These are phyloP conservation scores for Linum usitatissimum DNA, from an alignment of 345 rosid species.

Conservation along the genomic window DNA sequence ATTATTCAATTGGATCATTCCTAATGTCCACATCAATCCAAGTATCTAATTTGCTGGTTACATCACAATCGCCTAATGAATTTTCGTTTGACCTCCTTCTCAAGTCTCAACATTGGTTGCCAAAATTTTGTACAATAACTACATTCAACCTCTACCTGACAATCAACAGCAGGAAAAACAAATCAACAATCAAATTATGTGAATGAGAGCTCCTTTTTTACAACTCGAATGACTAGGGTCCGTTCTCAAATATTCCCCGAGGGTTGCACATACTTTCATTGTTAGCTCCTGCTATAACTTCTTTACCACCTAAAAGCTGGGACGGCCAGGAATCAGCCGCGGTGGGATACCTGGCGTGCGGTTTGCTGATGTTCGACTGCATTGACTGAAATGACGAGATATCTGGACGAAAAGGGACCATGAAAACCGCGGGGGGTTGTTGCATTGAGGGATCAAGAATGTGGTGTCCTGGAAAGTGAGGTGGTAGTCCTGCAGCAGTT, in stretches of 20 bases:
- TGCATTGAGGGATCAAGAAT: slow-evolving; percentile 31
- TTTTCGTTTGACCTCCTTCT: too few relatives aligned
- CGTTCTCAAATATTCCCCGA: neutral
- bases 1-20: too few relatives aligned
- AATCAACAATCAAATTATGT: neutral
- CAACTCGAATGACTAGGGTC: neutral
- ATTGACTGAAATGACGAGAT: slow-evolving; percentile 28
- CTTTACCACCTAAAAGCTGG: slow-evolving; percentile 39
- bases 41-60: too few relatives aligned
- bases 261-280: neutral
- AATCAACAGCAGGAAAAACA: too few relatives aligned
- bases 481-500: slow-evolving; percentile 4
- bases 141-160: too few relatives aligned
- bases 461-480: slow-evolving; percentile 25
- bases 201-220: neutral
- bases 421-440: slow-evolving; percentile 45
- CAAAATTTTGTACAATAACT: too few relatives aligned
- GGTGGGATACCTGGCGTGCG: slow-evolving; percentile 77
- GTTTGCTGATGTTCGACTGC: slow-evolving; percentile 52
- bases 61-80: too few relatives aligned
- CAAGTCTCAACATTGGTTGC: too few relatives aligned
- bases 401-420: slow-evolving; percentile 54
- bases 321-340: slow-evolving; percentile 76
- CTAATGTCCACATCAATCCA: too few relatives aligned
- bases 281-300: neutral